Percentiles rank a stretch among this genome's conserved stretches.
These are phyloP conservation scores for Psilocybe sp. DNA, from an alignment of 768 basidiomycete genomes.

Conservation along the genomic window DNA sequence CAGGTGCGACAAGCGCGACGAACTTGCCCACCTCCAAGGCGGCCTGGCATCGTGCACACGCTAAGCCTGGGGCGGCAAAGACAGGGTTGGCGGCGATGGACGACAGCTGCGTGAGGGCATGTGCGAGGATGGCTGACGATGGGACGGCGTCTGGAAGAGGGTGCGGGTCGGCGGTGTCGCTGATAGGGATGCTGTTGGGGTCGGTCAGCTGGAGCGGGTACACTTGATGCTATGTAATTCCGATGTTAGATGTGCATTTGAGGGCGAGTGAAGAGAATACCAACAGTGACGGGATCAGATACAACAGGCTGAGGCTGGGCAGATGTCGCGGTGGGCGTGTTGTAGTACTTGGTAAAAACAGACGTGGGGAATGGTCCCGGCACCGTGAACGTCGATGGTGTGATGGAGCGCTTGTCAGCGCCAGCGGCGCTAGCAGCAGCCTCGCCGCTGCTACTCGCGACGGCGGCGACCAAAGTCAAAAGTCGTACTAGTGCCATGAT, in stretches of 20 bases:
- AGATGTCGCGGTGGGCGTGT: conserved; percentile 68
- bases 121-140: conserved; percentile 40
- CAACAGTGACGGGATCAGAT: conserved; percentile 66
- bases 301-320: conserved; percentile 77
- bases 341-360: conserved; percentile 64
- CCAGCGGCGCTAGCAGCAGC: no score
- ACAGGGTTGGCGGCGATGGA: conserved; percentile 52
- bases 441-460: conserved; percentile 9
- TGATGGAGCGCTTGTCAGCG: conserved; percentile 9
- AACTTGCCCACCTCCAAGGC: conserved; percentile 64
- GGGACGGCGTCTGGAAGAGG: conserved; percentile 59
- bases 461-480: conserved; percentile 3
- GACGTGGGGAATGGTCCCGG: conserved; percentile 67
- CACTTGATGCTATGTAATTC: conserved; percentile 44
- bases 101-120: conserved; percentile 54
- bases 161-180: conserved; percentile 61
- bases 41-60: conserved; percentile 60
- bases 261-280: conserved; percentile 4
- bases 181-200: conserved; percentile 55
- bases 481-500: conserved; percentile 9
- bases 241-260: not conserved
- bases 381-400: conserved; percentile 50
- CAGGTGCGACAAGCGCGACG: conserved; percentile 59
- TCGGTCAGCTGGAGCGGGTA: conserved; percentile 63
- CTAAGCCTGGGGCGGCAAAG: conserved; percentile 40